Percentiles rank a stretch among this genome's conserved stretches.
These are phyloP conservation scores for Colletotrichum tofieldiae DNA, from an alignment of 2,329 filamentous ascomycete species.

Conservation along the genomic window DNA sequence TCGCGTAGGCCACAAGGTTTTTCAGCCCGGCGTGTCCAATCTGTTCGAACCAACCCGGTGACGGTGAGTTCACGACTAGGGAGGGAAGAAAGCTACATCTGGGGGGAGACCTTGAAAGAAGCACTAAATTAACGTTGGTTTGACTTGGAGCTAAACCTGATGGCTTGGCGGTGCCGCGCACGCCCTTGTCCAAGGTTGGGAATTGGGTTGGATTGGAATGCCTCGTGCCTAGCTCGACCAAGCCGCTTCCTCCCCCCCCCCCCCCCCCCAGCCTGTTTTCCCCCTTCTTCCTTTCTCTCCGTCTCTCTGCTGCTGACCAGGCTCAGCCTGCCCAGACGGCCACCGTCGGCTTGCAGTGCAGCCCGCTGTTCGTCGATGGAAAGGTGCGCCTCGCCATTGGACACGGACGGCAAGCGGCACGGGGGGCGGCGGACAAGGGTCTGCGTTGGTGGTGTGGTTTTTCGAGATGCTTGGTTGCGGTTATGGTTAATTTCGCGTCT, in stretches of 20 bases:
- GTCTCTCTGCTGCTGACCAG: neutral
- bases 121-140: conserved; percentile 40
- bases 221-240: neutral
- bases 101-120: neutral
- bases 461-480: conserved; percentile 5
- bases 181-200: conserved; percentile 5
- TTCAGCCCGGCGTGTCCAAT: too few relatives aligned
- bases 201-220: neutral
- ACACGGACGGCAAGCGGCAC: neutral
- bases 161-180: conserved; percentile 19
- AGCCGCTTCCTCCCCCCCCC: neutral
- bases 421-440: neutral
- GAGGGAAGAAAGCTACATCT: neutral
- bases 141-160: conserved; percentile 19
- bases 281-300: neutral
- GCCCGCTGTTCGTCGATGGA: neutral
- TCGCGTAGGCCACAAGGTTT: neutral
- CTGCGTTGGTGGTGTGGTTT: neutral
- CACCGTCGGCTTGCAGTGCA: neutral
- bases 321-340: neutral
- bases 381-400: neutral
- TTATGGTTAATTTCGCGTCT: conserved; percentile 18
- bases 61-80: neutral
- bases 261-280: too few relatives aligned
- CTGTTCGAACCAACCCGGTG: neutral